Base-by-base conservation (phyloP, 257 asterid species). In the Fraxinus quadrangulata region DNA sequence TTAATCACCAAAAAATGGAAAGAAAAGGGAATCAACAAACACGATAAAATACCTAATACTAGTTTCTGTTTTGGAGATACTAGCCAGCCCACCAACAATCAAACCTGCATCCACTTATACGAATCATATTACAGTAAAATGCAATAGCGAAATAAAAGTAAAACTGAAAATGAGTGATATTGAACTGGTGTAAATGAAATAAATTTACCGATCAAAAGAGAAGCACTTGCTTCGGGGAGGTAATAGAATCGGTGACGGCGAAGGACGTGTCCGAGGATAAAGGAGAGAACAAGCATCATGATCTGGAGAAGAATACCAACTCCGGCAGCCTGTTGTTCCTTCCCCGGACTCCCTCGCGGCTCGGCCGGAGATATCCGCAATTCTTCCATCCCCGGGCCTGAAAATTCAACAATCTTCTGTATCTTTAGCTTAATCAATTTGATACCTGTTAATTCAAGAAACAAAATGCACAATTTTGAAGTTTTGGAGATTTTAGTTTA, bases 171-270 rank as follows among this genome's bases (percentile, higher is more conserved):
- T 16, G 49, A 33, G 37, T 1, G 45, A 59, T 1, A 2, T 30
- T 63, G 65, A 39, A 30, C 45, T 5, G 65, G 45, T 26, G 75
- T 49, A 40, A 51, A 33, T 2, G 26, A 34, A 75, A 71, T 14
- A 54, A 71, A 73, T 28, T 79, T 76, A 94, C 99, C 99, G 79
- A 96, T 96, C 85, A 96, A 84, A 67, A 96, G 99, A n/a, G 99
- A 96, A 72, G 99, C 99, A 78, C 99, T 96, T 21, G 99, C 99
- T 88, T 96, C 99, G 17, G 99, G 99, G 40, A 93, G 95, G 84
- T 96, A 96, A 84, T 96, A 96, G 84, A 96, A 89, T 65, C 93
- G 91, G 79, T 84, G 98, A 40, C 98, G 98, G 28, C 99, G 98
- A 73, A 96, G 98, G 74, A 93, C 93, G 84, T 96, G 99, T 37